Evolutionary conservation across 1,284 basidiomycete genomes (phyloP).

Genomic region (Papiliotrema nemorosa): DNA sequence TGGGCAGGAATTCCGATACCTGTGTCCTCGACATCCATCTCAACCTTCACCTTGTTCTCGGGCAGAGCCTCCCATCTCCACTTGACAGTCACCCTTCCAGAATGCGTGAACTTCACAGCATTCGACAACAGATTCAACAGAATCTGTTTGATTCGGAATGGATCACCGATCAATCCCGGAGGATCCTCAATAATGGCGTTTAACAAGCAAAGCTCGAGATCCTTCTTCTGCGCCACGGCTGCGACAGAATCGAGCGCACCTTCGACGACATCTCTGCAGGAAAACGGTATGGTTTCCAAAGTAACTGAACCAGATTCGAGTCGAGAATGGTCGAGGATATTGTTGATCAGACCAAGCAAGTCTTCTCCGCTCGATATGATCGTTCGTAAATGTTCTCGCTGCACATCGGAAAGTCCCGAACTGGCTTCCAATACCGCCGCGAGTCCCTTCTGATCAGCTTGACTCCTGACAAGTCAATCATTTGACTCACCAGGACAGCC

Average conservation of each 20-base stretch:
- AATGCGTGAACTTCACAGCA: conserved; percentile 42
- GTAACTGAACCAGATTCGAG: conserved; percentile 50
- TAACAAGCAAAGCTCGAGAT: conserved; percentile 37
- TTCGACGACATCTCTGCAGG: conserved; percentile 44
- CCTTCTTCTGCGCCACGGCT: conserved; percentile 37
- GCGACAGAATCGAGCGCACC: conserved; percentile 41
- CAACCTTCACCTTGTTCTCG: conserved; percentile 20
- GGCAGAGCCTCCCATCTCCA: conserved; percentile 23
- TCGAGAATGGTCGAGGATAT: conserved; percentile 52
- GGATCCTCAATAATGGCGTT: conserved; percentile 36
- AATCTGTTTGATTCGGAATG: conserved; percentile 44
- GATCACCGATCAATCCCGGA: conserved; percentile 36
- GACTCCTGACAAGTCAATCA: background rate
- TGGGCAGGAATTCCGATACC: conserved; percentile 36
- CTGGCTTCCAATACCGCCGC: conserved; percentile 46
- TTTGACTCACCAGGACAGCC: conserved; percentile 30
- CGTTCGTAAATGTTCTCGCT: conserved; percentile 50
- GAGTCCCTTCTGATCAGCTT: conserved; percentile 32
- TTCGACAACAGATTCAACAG: conserved; percentile 41
- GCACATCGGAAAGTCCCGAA: conserved; percentile 42
- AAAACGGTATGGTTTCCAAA: conserved; percentile 49
- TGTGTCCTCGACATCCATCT: conserved; percentile 34
- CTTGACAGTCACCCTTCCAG: conserved; percentile 30
- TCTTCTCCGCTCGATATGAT: conserved; percentile 51
- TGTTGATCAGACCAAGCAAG: conserved; percentile 51